A percentile compares a stretch with the other conserved stretches of the same genome.
phyloP scores from a whole-genome alignment of 2,329 filamentous ascomycete species.

The Cordyceps farinosa region DNA sequence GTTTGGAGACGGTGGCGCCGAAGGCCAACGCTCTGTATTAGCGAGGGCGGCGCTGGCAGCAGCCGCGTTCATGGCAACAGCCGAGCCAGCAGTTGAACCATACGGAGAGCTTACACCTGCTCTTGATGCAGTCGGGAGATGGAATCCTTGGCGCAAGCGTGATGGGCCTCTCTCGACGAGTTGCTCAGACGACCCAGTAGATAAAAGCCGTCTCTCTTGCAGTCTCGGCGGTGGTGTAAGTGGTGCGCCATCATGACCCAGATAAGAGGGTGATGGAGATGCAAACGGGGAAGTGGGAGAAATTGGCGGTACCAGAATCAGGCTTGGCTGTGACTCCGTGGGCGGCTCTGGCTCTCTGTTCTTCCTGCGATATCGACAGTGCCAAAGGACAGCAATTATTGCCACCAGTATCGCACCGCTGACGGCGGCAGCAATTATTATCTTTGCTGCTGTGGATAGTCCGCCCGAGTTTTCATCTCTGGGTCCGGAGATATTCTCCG shows the following conservation, averaged over 20 bases:
- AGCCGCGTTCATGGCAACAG: neutral
- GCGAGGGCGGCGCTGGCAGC: neutral
- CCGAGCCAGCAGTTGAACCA: neutral
- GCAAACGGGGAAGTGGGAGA: conserved; percentile 40
- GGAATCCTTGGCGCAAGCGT: conserved; percentile 2
- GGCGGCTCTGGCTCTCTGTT: neutral
- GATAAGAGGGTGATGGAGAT: conserved; percentile 33
- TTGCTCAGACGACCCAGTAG: conserved; percentile 23
- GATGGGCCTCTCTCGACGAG: conserved; percentile 1
- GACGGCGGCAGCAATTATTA: conserved; percentile 7
- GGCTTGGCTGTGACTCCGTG: conserved; percentile 14
- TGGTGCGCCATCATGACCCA: conserved; percentile 24
- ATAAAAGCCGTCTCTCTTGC: conserved; percentile 43
- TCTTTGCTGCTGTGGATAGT: conserved; percentile 7
- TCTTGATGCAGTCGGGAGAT: conserved; percentile 1
- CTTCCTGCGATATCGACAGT: conserved; percentile 12
- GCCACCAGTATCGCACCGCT: conserved; percentile 8
- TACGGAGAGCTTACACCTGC: neutral
- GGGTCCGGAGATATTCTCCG: neutral
- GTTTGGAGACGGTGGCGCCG: neutral
- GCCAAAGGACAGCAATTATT: conserved; percentile 15
- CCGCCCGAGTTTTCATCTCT: neutral
- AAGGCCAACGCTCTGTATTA: neutral
- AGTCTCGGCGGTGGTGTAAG: conserved; percentile 47
- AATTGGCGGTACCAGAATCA: conserved; percentile 6